Conservation (phyloP, 768 basidiomycete species). For the Xerocomus brunneocitrinus region DNA sequence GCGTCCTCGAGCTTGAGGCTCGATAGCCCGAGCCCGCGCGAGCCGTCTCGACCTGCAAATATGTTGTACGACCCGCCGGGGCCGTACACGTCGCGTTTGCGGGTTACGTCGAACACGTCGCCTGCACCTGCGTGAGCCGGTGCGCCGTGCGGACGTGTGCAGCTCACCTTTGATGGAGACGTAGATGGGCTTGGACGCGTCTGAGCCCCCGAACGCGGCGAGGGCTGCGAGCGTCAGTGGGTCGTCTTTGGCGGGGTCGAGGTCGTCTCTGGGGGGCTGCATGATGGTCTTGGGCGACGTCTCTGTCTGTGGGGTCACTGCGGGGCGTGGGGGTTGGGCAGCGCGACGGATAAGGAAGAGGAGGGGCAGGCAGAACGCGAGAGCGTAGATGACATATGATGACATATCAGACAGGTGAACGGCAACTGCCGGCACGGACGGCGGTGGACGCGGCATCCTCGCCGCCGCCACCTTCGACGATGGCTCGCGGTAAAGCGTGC, state of each 20-base stretch:
- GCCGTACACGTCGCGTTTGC: slow-evolving; percentile 87
- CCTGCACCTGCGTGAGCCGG: slow-evolving; percentile 39
- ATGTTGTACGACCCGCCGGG: slow-evolving; percentile 71
- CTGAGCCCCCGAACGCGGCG: slow-evolving; percentile 65
- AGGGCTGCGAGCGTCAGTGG: slow-evolving; percentile 68
- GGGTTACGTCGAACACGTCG: slow-evolving; percentile 84
- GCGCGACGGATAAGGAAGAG: slow-evolving; percentile 24
- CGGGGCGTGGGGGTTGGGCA: slow-evolving; percentile 3
- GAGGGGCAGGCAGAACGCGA: slow-evolving; percentile 31
- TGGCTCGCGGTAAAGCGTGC: slow-evolving; percentile 20
- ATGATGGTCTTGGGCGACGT: slow-evolving; percentile 56
- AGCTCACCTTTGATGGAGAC: slow-evolving; percentile 87
- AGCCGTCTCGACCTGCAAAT: slow-evolving; percentile 94
- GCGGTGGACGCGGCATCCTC: not conserved
- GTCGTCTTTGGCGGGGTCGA: slow-evolving; percentile 71
- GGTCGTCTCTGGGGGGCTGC: slow-evolving; percentile 59
- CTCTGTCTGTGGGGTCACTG: slow-evolving; percentile 17
- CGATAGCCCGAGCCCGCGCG: slow-evolving; percentile 83
- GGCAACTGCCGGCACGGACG: slow-evolving; percentile 9
- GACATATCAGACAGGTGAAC: slow-evolving; percentile 11
- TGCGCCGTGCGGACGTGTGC: slow-evolving; percentile 2
- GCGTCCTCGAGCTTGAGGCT: slow-evolving; percentile 85
- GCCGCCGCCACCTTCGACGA: not conserved
- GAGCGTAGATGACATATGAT: slow-evolving; percentile 25
- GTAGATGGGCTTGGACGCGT: slow-evolving; percentile 67